Evolutionary conservation across 495 filamentous ascomycete genomes (phyloP).

Genomic region (Recurvomyces mirabilis): DNA sequence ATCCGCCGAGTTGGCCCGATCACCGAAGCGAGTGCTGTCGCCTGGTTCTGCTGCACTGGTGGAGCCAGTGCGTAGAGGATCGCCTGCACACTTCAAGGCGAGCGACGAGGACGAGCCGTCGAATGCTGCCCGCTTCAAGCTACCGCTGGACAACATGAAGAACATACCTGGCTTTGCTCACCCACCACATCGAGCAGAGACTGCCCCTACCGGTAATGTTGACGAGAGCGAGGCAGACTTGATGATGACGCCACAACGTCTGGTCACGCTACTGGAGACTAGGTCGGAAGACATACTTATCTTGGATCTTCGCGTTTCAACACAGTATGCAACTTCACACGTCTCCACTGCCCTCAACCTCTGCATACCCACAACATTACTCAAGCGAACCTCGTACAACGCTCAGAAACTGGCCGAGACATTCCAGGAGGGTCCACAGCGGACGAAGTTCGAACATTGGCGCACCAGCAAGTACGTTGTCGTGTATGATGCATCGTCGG

Average conservation of each 20-base stretch:
- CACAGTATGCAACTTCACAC: conserved; percentile 63
- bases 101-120: conserved; percentile 27
- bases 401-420: conserved; percentile 81
- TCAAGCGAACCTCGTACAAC: conserved; percentile 86
- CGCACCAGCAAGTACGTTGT: conserved; percentile 60
- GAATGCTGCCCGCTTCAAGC: conserved; percentile 31
- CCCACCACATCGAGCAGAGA: conserved; percentile 40
- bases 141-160: conserved; percentile 37
- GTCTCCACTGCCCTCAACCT: conserved; percentile 76
- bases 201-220: conserved; percentile 32
- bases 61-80: conserved; percentile 30
- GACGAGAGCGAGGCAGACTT: background rate
- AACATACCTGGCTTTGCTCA: conserved; percentile 18
- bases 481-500: conserved; percentile 73
- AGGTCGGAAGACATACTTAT: conserved; percentile 51
- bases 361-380: conserved; percentile 86
- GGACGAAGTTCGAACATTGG: conserved; percentile 68
- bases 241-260: conserved; percentile 52
- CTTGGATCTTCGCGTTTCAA: conserved; percentile 80
- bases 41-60: conserved; percentile 29
- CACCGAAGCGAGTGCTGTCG: conserved; percentile 23
- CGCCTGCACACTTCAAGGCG: conserved; percentile 32
- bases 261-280: conserved; percentile 55
- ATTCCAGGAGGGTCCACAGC: conserved; percentile 65
- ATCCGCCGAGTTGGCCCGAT: conserved; percentile 13